Conservation (phyloP, 2,329 filamentous ascomycete species). For the Claviceps sorghi region DNA sequence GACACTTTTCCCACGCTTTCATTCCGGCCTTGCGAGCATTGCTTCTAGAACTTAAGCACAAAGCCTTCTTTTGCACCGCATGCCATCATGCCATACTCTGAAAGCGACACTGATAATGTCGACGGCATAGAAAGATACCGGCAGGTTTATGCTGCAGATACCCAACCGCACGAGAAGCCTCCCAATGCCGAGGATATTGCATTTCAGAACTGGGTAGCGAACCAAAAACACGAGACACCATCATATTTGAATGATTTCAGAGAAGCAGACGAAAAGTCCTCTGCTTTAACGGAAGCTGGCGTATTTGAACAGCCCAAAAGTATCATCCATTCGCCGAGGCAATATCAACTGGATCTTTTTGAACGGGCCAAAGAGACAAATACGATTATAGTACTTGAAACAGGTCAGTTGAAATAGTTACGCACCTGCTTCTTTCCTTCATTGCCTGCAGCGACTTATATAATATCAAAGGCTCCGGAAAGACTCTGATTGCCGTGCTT, state of each 20-base stretch:
- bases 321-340: constrained; percentile 65
- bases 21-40: background rate
- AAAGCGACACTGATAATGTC: constrained; percentile 6
- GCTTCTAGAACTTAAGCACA: background rate
- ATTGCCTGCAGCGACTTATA: constrained; percentile 1
- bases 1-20: background rate
- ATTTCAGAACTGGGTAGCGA: constrained; percentile 6
- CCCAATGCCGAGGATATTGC: constrained; percentile 6
- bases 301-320: constrained; percentile 14
- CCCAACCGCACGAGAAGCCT: background rate
- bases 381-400: constrained; percentile 84
- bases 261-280: background rate
- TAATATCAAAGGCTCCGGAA: constrained; percentile 54
- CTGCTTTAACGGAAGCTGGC: background rate
- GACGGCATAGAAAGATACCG: constrained; percentile 5
- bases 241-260: background rate
- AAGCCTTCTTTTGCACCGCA: background rate
- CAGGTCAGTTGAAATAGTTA: constrained; percentile 34
- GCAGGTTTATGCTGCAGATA: background rate
- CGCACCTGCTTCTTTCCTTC: background rate
- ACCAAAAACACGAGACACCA: background rate
- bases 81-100: background rate
- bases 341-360: constrained; percentile 87
- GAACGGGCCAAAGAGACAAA: constrained; percentile 75
- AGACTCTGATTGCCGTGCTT: constrained; percentile 88